Evolutionary conservation across 805 yeast species (phyloP).

Genomic region (Isabelozyma gotoi): DNA sequence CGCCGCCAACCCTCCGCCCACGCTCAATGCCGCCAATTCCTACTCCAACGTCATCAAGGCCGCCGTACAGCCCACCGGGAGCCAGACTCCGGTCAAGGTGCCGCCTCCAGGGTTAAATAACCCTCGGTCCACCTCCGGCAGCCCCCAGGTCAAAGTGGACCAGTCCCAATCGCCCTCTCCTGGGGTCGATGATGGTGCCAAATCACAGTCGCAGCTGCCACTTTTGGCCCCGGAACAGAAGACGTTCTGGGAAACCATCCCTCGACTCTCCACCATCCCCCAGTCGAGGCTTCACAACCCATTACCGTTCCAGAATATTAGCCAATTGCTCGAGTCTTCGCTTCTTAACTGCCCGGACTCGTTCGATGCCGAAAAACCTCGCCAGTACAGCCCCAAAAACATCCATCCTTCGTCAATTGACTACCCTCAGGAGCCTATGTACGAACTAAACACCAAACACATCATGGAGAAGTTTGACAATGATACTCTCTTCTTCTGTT

Average conservation of each 20-base stretch:
- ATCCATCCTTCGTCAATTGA: constrained; percentile 89
- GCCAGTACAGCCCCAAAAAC: constrained; percentile 69
- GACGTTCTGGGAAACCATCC: constrained; percentile 20
- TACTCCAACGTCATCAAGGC: constrained; percentile 25
- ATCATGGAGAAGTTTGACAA: constrained; percentile 71
- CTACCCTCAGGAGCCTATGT: constrained; percentile 85
- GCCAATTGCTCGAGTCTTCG: constrained; percentile 70
- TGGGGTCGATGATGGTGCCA: background rate
- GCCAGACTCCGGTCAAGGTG: constrained; percentile 6
- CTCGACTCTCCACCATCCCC: constrained; percentile 25
- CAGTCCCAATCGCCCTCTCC: background rate
- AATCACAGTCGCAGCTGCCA: constrained; percentile 11
- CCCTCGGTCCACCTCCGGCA: constrained; percentile 5
- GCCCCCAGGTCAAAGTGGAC: constrained; percentile 5
- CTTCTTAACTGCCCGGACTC: constrained; percentile 91
- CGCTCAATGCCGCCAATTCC: constrained; percentile 16
- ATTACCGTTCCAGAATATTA: constrained; percentile 51
- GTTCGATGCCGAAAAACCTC: constrained; percentile 82
- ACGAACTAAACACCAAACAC: constrained; percentile 59
- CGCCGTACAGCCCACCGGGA: constrained; percentile 9
- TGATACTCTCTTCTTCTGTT: constrained; percentile 88
- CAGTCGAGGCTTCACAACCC: constrained; percentile 51
- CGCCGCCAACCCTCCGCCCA: constrained; percentile 21
- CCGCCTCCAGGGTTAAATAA: constrained; percentile 13
- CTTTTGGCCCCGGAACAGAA: constrained; percentile 11